Base-by-base conservation (phyloP, 192 early-diverging fungal species). In the Kappamyces sp. region DNA sequence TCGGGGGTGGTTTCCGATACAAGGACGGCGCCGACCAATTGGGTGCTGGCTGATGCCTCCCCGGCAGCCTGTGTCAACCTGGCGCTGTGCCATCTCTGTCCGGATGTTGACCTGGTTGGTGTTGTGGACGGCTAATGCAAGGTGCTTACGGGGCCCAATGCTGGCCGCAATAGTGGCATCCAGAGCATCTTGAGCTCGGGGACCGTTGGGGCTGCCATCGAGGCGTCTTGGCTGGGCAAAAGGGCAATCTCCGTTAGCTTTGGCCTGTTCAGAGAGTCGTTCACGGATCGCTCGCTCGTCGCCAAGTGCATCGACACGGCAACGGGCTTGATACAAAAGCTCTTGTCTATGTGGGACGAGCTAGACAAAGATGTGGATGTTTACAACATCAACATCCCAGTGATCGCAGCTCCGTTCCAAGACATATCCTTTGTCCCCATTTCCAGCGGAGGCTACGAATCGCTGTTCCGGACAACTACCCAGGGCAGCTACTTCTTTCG, bases 11-110 rank as follows among this genome's bases (percentile, higher is more conserved):
- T 68, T 23, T 44, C 37, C 9, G 6, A 36, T 15, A 15, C 55
- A 5, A 60, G 62, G 23, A 23, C 23, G 35, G 23, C 48, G n/a
- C 46, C 49, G 38, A 5, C 40, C 5, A 60, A 35, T 52, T 54
- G 58, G 58, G 72, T 67, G 43, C 69, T 71, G 41, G 53, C 64
- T 1, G 46, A n/a, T 58, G 55, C n/a, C 60, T 65, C 74, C 15
- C 74, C 74, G 6, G 68, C 74, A 6, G 60, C 74, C 6, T 75
- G 74, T 40, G 63, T 75, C 12, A 75, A 75, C 15, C 75, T 75
- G 52, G 74, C 69, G 31, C 15, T 75, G 7, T 38, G 69, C 37
- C 63, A 75, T 37, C 44, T 75, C 0, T 63, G 67, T 42, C 10
- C 31, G 23, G 47, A n/a, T 4, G 66, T 75, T 64, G 74, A 75